Evolutionary conservation across 306 rosid species (phyloP).

Genomic region (Benincasa hispida): DNA sequence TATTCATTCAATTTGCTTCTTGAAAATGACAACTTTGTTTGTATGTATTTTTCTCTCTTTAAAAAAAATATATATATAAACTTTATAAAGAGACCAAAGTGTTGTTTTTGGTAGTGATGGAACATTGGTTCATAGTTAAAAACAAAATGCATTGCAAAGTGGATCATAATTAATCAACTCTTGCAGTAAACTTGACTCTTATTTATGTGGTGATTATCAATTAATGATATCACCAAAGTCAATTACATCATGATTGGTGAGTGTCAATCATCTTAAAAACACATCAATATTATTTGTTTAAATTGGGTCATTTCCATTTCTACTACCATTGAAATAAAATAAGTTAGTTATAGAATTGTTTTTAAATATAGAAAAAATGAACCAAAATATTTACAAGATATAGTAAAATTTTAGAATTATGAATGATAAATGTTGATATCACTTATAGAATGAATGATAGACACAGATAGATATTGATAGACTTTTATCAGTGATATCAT

Average conservation of each 20-base stretch:
- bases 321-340: background rate
- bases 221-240: background rate
- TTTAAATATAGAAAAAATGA: too few relatives aligned
- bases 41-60: background rate
- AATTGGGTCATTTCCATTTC: background rate
- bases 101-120: background rate
- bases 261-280: background rate
- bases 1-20: constrained; percentile 12
- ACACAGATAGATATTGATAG: too few relatives aligned
- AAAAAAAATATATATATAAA: background rate
- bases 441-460: too few relatives aligned
- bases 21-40: constrained; percentile 33
- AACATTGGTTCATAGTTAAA: background rate
- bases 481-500: too few relatives aligned
- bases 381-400: too few relatives aligned
- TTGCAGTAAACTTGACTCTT: background rate
- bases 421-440: too few relatives aligned
- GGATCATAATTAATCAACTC: background rate
- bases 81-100: background rate
- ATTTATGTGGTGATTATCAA: background rate
- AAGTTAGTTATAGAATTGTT: background rate
- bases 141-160: background rate
- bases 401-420: too few relatives aligned
- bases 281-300: background rate
- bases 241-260: background rate